phyloP scores from a whole-genome alignment of 495 filamentous ascomycete genomes.

The Sporormia fimetaria region DNA sequence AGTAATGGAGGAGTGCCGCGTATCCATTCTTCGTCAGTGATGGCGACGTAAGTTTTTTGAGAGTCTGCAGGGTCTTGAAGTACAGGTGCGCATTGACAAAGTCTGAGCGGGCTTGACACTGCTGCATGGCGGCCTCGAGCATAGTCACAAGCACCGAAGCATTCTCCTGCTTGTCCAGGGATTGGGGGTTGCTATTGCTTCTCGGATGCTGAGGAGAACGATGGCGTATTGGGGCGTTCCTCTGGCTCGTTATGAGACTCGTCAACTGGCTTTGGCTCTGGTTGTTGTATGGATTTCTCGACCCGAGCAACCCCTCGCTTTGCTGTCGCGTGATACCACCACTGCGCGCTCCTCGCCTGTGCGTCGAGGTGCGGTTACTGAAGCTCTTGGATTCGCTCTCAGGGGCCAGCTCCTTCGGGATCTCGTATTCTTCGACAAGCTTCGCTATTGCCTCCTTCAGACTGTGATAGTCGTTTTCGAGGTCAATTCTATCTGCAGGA shows the following conservation, averaged over 20 bases:
- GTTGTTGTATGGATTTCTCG: constrained; percentile 27
- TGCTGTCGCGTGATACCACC: constrained; percentile 1
- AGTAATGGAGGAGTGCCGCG: constrained; percentile 56
- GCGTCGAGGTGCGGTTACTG: constrained; percentile 50
- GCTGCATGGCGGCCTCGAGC: constrained; percentile 55
- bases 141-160: constrained; percentile 49
- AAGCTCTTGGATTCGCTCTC: constrained; percentile 47
- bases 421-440: constrained; percentile 69
- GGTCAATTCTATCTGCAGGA: constrained; percentile 50
- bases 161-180: constrained; percentile 29
- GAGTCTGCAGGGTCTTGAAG: constrained; percentile 54
- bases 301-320: constrained; percentile 17
- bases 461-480: constrained; percentile 73
- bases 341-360: constrained; percentile 22
- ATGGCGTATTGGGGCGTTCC: constrained; percentile 18
- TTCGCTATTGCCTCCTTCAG: constrained; percentile 72
- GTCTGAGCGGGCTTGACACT: constrained; percentile 56
- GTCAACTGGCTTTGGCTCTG: constrained; percentile 32
- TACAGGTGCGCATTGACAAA: constrained; percentile 60
- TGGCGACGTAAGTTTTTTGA: constrained; percentile 49
- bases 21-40: constrained; percentile 55
- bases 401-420: constrained; percentile 47
- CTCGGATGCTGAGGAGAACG: constrained; percentile 27
- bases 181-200: constrained; percentile 26
- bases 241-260: constrained; percentile 26